phyloP scores from a whole-genome alignment of 176 grass and related monocot species.

The Ensete ventricosum region DNA sequence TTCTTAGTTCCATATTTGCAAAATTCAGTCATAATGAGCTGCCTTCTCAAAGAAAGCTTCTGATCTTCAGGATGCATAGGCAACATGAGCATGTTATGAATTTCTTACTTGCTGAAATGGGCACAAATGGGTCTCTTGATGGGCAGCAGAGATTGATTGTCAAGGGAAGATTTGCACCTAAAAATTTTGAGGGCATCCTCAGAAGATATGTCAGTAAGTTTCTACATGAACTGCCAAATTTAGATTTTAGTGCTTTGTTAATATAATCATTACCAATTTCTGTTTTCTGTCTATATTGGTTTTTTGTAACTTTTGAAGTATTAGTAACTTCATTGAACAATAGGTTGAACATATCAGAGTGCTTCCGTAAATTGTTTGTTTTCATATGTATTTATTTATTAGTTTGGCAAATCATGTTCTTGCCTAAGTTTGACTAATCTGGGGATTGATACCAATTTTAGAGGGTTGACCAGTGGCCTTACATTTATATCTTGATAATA shows the following conservation, averaged over 20 bases:
- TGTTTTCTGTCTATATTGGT: not conserved
- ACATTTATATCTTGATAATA: too few relatives aligned
- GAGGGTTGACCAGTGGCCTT: too few relatives aligned
- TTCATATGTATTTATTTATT: too few relatives aligned
- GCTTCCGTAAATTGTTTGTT: too few relatives aligned
- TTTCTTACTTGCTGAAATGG: conserved; percentile 74
- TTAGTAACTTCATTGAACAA: not conserved
- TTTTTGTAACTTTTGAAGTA: not conserved
- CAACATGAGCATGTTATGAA: conserved; percentile 88
- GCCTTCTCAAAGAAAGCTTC: not conserved
- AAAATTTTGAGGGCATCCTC: conserved; percentile 61
- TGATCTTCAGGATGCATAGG: conserved; percentile 65
- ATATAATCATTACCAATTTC: not conserved
- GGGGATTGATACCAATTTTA: too few relatives aligned
- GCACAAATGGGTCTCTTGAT: conserved; percentile 74
- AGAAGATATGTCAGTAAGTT: conserved; percentile 80
- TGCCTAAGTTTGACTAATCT: too few relatives aligned
- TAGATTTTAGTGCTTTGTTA: not conserved
- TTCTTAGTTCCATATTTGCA: not conserved
- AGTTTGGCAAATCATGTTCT: too few relatives aligned
- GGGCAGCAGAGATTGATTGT: conserved; percentile 80
- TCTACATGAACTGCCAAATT: not conserved
- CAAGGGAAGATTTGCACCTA: conserved; percentile 72
- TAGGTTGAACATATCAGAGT: too few relatives aligned
- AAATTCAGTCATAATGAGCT: not conserved